These are phyloP conservation scores for Diaporthe humulicola DNA, from an alignment of 2,329 filamentous ascomycete species.

Conservation along the genomic window DNA sequence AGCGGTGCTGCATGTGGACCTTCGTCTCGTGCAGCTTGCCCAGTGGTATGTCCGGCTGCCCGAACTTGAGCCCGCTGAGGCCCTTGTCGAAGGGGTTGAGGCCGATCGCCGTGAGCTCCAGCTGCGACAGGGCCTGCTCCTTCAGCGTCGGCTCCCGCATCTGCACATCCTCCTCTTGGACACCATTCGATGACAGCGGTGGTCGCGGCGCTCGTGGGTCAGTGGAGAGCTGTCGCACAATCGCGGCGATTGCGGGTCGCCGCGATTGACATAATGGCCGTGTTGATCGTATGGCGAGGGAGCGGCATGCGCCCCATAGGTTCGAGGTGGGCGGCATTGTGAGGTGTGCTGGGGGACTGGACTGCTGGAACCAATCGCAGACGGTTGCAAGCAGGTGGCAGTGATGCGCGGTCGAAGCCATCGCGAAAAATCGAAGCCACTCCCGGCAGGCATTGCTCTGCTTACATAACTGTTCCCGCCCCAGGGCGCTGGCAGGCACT, in stretches of 20 bases:
- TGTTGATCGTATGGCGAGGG: conserved; percentile 55
- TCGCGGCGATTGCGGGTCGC: conserved; percentile 44
- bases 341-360: conserved; percentile 37
- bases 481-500: not conserved
- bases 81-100: conserved; percentile 48
- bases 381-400: not conserved
- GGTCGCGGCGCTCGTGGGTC: conserved; percentile 39
- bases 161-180: conserved; percentile 49
- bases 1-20: conserved; percentile 80
- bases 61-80: conserved; percentile 79
- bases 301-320: conserved; percentile 58
- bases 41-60: conserved; percentile 76
- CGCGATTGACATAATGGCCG: conserved; percentile 45
- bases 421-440: conserved; percentile 28
- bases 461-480: not conserved
- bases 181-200: not conserved
- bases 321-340: conserved; percentile 70
- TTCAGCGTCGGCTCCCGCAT: conserved; percentile 54
- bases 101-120: conserved; percentile 51
- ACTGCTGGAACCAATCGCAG: conserved; percentile 32
- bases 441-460: not conserved
- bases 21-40: conserved; percentile 57
- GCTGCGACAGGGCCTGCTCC: conserved; percentile 55
- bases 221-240: conserved; percentile 46
- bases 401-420: conserved; percentile 29